Evolutionary conservation across 306 rosid species (phyloP), one percentile per base, ranked within the genome.

Genomic region (Leucaena leucocephala): DNA sequence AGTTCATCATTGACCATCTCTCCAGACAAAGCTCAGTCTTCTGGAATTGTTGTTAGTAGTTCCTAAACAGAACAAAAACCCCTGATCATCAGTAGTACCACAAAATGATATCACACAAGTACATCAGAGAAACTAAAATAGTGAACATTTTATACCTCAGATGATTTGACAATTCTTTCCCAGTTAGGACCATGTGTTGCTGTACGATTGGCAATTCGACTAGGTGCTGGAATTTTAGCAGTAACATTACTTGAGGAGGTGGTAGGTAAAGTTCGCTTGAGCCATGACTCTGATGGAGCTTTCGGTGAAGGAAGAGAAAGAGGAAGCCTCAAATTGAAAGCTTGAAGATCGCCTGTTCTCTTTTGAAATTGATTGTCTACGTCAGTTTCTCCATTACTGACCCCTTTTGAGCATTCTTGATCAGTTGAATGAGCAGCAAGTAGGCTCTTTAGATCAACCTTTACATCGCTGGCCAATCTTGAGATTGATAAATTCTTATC

Each of bases 251-350:
- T 90, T 0, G 91, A 86, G 61, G 93, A 89, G 82, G 89, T 74
- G 14, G 85, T 43, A 4, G 97, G 97, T 79, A 92, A 86, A 39
- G 97, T 83, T 34, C 88, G 94, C 82, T 87, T 87, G 49, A 94
- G 89, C 98, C 98, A 94, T 72, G 98, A 94, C 59, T 94, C 97
- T 38, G 98, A 92, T 40, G 98, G 98, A 71, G 97, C 93, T 86
- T 91, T 89, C 16, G 97, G 97, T 72, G 79, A 82, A 44, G 94
- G 97, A 36, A 88, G 92, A 55, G 90, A 83, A 72, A 92, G 90
- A 76, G 88, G 86, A 74, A 39, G 74, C 73, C 71, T 88, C 75
- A 74, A 42, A 72, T 77, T 48, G 75, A 50, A 66, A 14, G 72
- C 49, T 77, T 49, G 68, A 64, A 71, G 54, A 27, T 27, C 27